Percentiles rank a stretch among this genome's conserved stretches.
Evolutionary conservation across 352 stramenopile species (phyloP).

Genomic region (Phytophthora megakarya): DNA sequence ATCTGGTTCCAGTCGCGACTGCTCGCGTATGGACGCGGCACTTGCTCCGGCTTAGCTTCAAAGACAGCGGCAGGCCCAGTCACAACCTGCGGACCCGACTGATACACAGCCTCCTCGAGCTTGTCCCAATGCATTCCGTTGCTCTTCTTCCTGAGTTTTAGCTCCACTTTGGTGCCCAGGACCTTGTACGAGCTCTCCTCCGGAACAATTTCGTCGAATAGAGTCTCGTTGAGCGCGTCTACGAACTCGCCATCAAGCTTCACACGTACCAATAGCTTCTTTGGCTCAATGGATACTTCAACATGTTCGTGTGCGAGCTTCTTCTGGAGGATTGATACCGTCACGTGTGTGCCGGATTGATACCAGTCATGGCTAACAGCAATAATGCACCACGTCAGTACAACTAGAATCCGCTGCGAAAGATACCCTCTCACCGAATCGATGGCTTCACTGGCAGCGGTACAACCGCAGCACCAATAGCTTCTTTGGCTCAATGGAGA

Average conservation of each 20-base stretch:
- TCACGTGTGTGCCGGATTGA: slow-evolving; percentile 81
- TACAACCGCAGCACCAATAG: slow-evolving; percentile 56
- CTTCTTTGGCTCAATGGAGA: slow-evolving; percentile 59
- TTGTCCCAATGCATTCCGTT: slow-evolving; percentile 70
- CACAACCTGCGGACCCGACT: slow-evolving; percentile 49
- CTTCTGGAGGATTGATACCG: slow-evolving; percentile 86
- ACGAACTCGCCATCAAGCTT: slow-evolving; percentile 55
- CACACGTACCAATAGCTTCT: slow-evolving; percentile 56
- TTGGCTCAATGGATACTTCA: slow-evolving; percentile 54
- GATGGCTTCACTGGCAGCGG: too few species aligned
- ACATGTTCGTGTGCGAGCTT: slow-evolving; percentile 72
- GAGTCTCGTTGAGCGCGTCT: slow-evolving; percentile 61
- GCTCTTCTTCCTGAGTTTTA: slow-evolving; percentile 81
- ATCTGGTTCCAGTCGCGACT: slow-evolving; percentile 90
- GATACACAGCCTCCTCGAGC: slow-evolving; percentile 62
- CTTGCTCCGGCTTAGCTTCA: slow-evolving; percentile 54
- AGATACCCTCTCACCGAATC: too few species aligned
- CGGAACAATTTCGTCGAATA: slow-evolving; percentile 78
- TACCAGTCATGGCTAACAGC: slow-evolving; percentile 84
- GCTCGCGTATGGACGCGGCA: slow-evolving; percentile 79
- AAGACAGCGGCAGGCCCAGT: slow-evolving; percentile 65
- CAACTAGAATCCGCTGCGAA: too few species aligned
- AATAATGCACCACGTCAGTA: too few species aligned
- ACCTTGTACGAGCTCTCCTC: slow-evolving; percentile 65
- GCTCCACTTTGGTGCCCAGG: slow-evolving; percentile 75